A percentile compares a stretch with the other conserved stretches of the same genome.
These are phyloP conservation scores for Alternaria alternata DNA, from an alignment of 2,329 filamentous ascomycete genomes.

Conservation along the genomic window DNA sequence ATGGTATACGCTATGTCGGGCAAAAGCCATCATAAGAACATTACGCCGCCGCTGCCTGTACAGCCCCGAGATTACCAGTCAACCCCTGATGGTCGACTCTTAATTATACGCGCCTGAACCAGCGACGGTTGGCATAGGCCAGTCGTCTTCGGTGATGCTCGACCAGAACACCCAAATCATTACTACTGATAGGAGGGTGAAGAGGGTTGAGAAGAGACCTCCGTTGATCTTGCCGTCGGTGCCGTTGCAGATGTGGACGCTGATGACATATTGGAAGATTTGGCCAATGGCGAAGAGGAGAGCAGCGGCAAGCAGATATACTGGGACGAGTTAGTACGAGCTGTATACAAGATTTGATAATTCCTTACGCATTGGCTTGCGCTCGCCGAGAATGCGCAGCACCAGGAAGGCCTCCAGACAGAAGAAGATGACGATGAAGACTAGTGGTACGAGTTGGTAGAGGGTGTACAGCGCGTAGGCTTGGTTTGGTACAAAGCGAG, in stretches of 20 bases:
- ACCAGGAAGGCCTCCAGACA: slow-evolving; percentile 84
- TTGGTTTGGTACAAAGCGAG: slow-evolving; percentile 62
- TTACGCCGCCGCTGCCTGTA: slow-evolving; percentile 39
- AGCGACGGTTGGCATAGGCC: slow-evolving; percentile 69
- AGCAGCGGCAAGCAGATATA: slow-evolving; percentile 77
- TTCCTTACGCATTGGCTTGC: slow-evolving; percentile 81
- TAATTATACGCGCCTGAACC: slow-evolving; percentile 52
- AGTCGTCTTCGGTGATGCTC: slow-evolving; percentile 98
- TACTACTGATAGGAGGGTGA: slow-evolving; percentile 84
- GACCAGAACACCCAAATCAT: slow-evolving; percentile 97
- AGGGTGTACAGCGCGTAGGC: slow-evolving; percentile 91
- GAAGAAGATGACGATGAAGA: slow-evolving; percentile 90
- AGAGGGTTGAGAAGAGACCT: slow-evolving; percentile 89
- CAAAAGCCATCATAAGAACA: slow-evolving; percentile 47
- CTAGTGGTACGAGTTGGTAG: slow-evolving; percentile 86
- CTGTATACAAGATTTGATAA: background rate
- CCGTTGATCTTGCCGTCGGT: slow-evolving; percentile 89
- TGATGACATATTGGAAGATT: slow-evolving; percentile 95
- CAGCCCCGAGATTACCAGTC: slow-evolving; percentile 24
- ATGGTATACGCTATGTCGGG: slow-evolving; percentile 52
- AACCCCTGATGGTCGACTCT: slow-evolving; percentile 14
- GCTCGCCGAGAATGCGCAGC: slow-evolving; percentile 83
- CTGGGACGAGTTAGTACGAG: slow-evolving; percentile 47
- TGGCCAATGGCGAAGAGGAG: slow-evolving; percentile 91
- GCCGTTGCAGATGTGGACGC: slow-evolving; percentile 86